Evolutionary conservation across 371 early-diverging fungal genomes (phyloP).

Genomic region (Saksenaea oblongispora): DNA sequence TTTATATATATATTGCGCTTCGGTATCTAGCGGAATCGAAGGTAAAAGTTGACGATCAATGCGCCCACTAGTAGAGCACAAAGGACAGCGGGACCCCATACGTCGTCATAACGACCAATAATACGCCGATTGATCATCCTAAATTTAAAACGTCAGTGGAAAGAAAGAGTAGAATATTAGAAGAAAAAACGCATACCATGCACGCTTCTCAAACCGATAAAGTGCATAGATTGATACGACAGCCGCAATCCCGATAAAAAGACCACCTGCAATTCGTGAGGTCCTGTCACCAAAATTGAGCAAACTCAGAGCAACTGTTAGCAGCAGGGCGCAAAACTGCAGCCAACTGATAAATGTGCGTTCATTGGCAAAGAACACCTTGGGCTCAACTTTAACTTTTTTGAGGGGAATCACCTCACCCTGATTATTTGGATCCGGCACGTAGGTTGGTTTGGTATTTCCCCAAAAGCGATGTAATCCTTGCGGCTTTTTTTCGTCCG

Average conservation of each 20-base stretch:
- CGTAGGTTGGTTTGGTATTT: background rate
- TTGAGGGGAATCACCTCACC: background rate
- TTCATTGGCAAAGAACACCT: constrained; percentile 99
- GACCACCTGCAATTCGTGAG: constrained; percentile 70
- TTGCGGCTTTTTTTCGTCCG: background rate
- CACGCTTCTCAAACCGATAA: constrained; percentile 88
- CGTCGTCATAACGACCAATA: constrained; percentile 64
- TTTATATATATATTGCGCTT: background rate
- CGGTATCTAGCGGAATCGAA: constrained; percentile 31
- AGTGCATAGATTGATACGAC: constrained; percentile 86
- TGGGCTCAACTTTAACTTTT: constrained; percentile 93
- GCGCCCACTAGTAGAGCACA: constrained; percentile 80
- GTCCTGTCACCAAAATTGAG: constrained; percentile 87
- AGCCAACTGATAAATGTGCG: constrained; percentile 97
- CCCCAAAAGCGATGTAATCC: background rate
- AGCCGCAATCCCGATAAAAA: constrained; percentile 80
- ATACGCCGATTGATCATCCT: constrained; percentile 61
- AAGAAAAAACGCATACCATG: constrained; percentile 42
- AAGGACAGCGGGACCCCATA: constrained; percentile 81
- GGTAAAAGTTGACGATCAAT: constrained; percentile 45
- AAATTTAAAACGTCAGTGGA: constrained; percentile 16
- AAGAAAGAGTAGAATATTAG: constrained; percentile 26
- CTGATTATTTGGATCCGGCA: background rate
- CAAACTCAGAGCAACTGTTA: constrained; percentile 78
- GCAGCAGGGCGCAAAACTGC: constrained; percentile 78